A percentile compares a stretch with the other conserved stretches of the same genome.
Conservation (phyloP, 202 grass and related monocot species). For the Musa balbisiana region DNA sequence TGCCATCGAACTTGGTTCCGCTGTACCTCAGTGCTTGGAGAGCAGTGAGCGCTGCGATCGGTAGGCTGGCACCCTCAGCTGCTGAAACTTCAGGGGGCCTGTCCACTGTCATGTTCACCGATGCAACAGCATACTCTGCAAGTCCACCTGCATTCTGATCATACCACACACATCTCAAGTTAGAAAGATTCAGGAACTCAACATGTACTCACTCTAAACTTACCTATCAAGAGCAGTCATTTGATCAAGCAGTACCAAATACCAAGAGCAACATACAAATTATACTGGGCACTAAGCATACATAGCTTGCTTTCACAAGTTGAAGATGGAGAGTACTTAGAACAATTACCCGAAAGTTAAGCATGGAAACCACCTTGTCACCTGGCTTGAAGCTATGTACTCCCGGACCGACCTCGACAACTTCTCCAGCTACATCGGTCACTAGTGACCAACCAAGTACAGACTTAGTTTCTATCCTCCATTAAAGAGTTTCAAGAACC, state of each 20-base stretch:
- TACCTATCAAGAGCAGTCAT: too few species aligned
- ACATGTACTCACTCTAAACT: too few species aligned
- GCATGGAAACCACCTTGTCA: slow-evolving; percentile 49
- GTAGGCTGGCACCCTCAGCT: background rate
- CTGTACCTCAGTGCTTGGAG: background rate
- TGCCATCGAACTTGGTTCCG: background rate
- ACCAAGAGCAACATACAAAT: too few species aligned
- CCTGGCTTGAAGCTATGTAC: slow-evolving; percentile 31
- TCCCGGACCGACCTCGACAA: slow-evolving; percentile 44
- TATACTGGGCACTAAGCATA: too few species aligned
- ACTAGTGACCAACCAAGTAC: slow-evolving; percentile 15
- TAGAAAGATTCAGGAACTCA: too few species aligned
- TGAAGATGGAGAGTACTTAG: too few species aligned
- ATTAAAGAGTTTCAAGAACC: background rate
- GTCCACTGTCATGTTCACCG: background rate
- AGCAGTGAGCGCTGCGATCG: background rate
- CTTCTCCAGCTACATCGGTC: slow-evolving; percentile 46
- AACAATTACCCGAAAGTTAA: background rate
- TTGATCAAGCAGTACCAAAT: too few species aligned
- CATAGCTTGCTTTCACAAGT: too few species aligned
- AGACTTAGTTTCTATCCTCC: background rate
- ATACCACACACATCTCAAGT: too few species aligned
- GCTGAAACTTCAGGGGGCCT: background rate
- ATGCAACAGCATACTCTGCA: background rate
- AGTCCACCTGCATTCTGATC: background rate